Conservation (phyloP, 1,284 basidiomycete species). For the Malassezia equina region DNA sequence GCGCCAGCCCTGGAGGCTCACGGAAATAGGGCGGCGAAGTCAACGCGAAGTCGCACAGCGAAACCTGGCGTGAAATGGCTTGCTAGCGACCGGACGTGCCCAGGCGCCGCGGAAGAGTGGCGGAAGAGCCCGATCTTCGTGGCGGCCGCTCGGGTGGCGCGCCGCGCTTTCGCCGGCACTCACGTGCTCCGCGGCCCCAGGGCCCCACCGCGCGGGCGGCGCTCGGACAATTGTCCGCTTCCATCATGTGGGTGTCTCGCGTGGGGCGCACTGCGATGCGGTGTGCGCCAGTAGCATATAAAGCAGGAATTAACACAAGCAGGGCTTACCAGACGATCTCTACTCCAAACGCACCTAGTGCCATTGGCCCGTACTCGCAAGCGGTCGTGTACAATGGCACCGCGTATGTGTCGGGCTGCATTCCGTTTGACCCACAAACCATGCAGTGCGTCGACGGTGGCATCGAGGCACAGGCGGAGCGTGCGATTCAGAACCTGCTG, state of each 20-base stretch:
- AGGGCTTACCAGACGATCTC: constrained; percentile 36
- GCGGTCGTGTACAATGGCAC: constrained; percentile 68
- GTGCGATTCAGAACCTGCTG: constrained; percentile 75
- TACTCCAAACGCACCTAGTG: constrained; percentile 40
- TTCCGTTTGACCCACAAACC: constrained; percentile 68
- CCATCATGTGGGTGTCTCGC: constrained; percentile 2
- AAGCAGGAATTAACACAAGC: not conserved
- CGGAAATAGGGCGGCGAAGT: not conserved
- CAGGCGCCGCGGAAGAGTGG: not conserved
- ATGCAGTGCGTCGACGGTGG: constrained; percentile 65
- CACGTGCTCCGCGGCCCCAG: not conserved
- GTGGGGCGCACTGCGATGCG: not conserved
- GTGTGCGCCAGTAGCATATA: not conserved
- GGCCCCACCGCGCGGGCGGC: not conserved
- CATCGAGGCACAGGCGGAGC: constrained; percentile 71
- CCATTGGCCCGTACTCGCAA: constrained; percentile 53
- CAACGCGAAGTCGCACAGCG: not conserved
- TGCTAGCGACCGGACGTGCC: not conserved
- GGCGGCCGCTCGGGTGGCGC: not conserved
- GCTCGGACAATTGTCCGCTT: not conserved
- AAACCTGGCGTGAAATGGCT: too few relatives aligned
- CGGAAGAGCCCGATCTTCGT: constrained; percentile 1
- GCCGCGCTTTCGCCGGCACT: not conserved
- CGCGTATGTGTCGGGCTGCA: constrained; percentile 80
- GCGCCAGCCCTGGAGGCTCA: not conserved